Evolutionary conservation across 495 filamentous ascomycete species (phyloP).

Genomic region (Amorphotheca resinae): DNA sequence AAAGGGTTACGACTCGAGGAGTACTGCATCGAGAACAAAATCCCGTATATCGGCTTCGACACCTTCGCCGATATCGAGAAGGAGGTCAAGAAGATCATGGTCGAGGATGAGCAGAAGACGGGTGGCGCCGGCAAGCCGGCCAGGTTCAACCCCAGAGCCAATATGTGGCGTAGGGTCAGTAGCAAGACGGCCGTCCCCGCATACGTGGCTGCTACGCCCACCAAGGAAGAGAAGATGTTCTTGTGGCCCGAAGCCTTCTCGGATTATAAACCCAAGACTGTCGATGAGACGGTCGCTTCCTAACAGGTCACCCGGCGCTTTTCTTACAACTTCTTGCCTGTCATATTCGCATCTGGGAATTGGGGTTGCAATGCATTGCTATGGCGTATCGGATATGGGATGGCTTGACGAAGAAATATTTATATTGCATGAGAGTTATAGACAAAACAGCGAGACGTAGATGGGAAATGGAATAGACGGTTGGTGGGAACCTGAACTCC

Average conservation of each 20-base stretch:
- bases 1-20: constrained; percentile 56
- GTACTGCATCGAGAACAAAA: constrained; percentile 53
- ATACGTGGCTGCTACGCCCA: constrained; percentile 42
- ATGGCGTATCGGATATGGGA: background rate
- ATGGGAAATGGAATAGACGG: too few relatives aligned
- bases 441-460: too few relatives aligned
- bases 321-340: too few relatives aligned
- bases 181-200: constrained; percentile 41
- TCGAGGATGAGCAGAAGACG: constrained; percentile 52
- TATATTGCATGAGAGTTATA: too few relatives aligned
- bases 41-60: constrained; percentile 52
- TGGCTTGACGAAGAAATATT: too few relatives aligned
- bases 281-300: constrained; percentile 11
- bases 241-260: constrained; percentile 53
- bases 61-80: constrained; percentile 56
- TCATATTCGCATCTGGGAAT: background rate
- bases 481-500: too few relatives aligned
- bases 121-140: constrained; percentile 48
- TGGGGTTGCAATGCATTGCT: too few relatives aligned
- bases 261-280: constrained; percentile 21
- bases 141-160: constrained; percentile 58
- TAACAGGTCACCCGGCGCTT: too few relatives aligned
- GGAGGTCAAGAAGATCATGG: constrained; percentile 46
- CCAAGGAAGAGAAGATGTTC: constrained; percentile 51
- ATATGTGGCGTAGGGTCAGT: constrained; percentile 55